Evolutionary conservation across 306 rosid genomes (phyloP).

Genomic region (Fagus sylvatica): DNA sequence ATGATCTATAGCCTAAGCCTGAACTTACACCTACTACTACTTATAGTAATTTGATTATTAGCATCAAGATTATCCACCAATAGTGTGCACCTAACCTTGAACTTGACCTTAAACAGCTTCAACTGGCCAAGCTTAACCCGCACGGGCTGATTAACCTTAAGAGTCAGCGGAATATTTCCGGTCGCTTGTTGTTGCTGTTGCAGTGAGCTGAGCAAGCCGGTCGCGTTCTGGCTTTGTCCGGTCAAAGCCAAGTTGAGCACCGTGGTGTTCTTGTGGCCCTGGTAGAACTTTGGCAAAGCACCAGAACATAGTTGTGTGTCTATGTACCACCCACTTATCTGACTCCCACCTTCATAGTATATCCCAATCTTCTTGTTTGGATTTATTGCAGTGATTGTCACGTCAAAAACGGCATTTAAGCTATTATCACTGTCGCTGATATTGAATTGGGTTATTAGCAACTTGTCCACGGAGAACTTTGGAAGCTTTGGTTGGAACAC

Average conservation of each 20-base stretch:
- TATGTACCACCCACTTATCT: constrained; percentile 60
- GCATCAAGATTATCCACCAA: constrained; percentile 48
- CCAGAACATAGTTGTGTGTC: constrained; percentile 60
- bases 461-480: constrained; percentile 49
- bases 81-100: constrained; percentile 62
- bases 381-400: constrained; percentile 61
- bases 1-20: constrained; percentile 52
- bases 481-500: constrained; percentile 86
- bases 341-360: constrained; percentile 79
- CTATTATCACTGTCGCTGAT: constrained; percentile 16
- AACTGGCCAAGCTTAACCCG: constrained; percentile 72
- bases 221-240: constrained; percentile 58
- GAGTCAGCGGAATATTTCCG: constrained; percentile 57
- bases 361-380: constrained; percentile 90
- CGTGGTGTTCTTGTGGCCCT: constrained; percentile 78
- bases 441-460: constrained; percentile 45
- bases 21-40: constrained; percentile 67
- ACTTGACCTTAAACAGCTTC: constrained; percentile 71
- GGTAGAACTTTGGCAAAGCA: constrained; percentile 79
- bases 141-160: constrained; percentile 71
- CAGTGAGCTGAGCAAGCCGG: constrained; percentile 10
- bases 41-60: constrained; percentile 42
- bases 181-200: constrained; percentile 38
- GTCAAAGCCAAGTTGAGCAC: constrained; percentile 46
- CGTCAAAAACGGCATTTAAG: constrained; percentile 52